Evolutionary conservation across 2,329 filamentous ascomycete species (phyloP).

Genomic region (Drechslerella stenobrocha): DNA sequence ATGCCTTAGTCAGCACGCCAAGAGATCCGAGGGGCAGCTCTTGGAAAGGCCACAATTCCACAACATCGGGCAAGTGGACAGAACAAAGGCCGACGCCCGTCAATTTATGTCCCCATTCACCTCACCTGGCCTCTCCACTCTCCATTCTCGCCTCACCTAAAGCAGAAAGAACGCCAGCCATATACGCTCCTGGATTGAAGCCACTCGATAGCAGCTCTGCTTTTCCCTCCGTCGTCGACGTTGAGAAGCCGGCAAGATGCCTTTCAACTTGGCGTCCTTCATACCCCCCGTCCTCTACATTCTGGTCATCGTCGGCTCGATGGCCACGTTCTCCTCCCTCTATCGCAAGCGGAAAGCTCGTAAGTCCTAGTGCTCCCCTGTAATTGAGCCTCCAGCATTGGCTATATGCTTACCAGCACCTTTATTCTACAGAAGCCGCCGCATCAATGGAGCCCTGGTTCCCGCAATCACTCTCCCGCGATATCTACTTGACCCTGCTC

Average conservation of each 20-base stretch:
- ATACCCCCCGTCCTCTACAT: constrained; percentile 78
- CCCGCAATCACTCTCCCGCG: constrained; percentile 81
- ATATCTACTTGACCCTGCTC: constrained; percentile 89
- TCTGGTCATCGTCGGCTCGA: constrained; percentile 78
- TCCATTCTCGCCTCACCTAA: too few species aligned
- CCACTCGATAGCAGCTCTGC: neutral
- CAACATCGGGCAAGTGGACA: constrained; percentile 21
- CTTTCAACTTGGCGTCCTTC: constrained; percentile 44
- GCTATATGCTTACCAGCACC: neutral
- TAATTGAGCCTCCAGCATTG: neutral
- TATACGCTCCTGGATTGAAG: neutral
- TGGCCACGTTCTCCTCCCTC: constrained; percentile 87
- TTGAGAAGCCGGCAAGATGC: constrained; percentile 35
- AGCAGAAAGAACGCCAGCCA: neutral
- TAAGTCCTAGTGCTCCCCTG: constrained; percentile 57
- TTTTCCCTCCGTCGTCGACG: neutral
- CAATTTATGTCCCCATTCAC: constrained; percentile 10
- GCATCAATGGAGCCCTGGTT: constrained; percentile 94
- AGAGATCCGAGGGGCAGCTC: constrained; percentile 20
- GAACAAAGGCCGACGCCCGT: constrained; percentile 23
- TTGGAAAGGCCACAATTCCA: constrained; percentile 49
- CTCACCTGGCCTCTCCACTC: neutral
- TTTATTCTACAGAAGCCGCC: constrained; percentile 65
- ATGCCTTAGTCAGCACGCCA: constrained; percentile 24
- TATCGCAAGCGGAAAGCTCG: constrained; percentile 90